phyloP scores from a whole-genome alignment of 345 rosid species.

The Brassica cretica region DNA sequence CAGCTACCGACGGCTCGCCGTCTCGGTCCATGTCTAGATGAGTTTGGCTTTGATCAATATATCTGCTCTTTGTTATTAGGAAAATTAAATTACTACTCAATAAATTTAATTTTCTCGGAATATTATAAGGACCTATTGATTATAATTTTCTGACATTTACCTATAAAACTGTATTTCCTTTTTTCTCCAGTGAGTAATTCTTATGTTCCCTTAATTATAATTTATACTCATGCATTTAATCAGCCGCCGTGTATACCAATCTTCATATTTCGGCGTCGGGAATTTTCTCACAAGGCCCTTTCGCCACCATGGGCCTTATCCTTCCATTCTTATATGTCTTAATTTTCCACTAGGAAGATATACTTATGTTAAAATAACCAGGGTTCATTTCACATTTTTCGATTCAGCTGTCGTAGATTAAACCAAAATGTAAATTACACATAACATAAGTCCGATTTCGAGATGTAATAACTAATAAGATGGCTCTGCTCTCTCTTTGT shows the following conservation, averaged over 20 bases:
- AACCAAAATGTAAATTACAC: not conserved
- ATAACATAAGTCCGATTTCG: not conserved
- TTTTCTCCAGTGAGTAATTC: not conserved
- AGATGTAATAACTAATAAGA: not conserved
- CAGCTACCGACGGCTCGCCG: constrained; percentile 50
- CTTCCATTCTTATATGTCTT: not conserved
- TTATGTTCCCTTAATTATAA: not conserved
- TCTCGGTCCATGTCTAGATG: constrained; percentile 59
- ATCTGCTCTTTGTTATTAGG: constrained; percentile 18
- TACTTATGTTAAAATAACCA: too few species aligned
- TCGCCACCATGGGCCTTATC: not conserved
- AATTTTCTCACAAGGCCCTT: constrained; percentile 1
- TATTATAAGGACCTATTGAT: constrained; percentile 11
- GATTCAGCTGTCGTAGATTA: too few species aligned
- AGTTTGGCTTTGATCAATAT: constrained; percentile 21
- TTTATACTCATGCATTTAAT: not conserved
- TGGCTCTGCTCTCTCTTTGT: not conserved
- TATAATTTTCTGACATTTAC: constrained; percentile 24
- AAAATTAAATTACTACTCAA: constrained; percentile 15
- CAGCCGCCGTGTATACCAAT: not conserved
- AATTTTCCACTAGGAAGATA: too few species aligned
- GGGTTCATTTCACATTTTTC: not conserved
- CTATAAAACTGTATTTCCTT: constrained; percentile 2
- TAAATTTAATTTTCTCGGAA: constrained; percentile 27
- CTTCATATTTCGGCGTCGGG: not conserved